Conservation (phyloP, 805 yeast genomes). For the Metschnikowia koreensis region DNA sequence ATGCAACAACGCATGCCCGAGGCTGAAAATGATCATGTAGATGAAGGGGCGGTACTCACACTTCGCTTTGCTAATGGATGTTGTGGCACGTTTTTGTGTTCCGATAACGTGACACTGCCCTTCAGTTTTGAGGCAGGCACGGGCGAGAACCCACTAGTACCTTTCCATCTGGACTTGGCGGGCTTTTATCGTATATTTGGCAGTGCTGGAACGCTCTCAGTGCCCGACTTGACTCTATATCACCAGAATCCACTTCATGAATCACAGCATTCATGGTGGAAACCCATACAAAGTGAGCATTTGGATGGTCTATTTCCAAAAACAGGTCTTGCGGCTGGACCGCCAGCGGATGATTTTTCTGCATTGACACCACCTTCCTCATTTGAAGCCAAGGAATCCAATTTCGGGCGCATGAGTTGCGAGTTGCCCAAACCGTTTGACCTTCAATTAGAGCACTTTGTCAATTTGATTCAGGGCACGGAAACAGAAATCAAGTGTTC, state of each 20-base stretch:
- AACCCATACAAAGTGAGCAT: slow-evolving; percentile 24
- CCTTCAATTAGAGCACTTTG: slow-evolving; percentile 39
- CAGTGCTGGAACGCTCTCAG: slow-evolving; percentile 36
- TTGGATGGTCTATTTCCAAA: slow-evolving; percentile 12
- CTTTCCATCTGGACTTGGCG: slow-evolving; percentile 26
- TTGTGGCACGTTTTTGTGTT: slow-evolving; percentile 41
- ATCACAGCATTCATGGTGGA: slow-evolving; percentile 27
- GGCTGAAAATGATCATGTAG: slow-evolving; percentile 26
- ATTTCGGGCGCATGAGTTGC: slow-evolving; percentile 7
- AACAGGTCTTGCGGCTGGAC: background rate
- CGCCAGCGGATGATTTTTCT: slow-evolving; percentile 7
- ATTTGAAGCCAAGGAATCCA: slow-evolving; percentile 21
- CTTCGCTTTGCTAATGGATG: slow-evolving; percentile 37
- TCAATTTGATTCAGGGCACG: slow-evolving; percentile 30
- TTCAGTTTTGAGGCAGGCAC: slow-evolving; percentile 43
- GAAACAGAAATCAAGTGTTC: slow-evolving; percentile 29
- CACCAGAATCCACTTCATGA: slow-evolving; percentile 27
- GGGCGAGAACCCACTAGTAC: slow-evolving; percentile 44
- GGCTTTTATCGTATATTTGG: slow-evolving; percentile 43
- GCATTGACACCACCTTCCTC: slow-evolving; percentile 33
- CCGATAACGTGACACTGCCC: slow-evolving; percentile 42
- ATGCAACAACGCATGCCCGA: slow-evolving; percentile 28
- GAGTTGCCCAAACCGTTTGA: slow-evolving; percentile 33
- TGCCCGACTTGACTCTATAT: slow-evolving; percentile 40
- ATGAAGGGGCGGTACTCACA: slow-evolving; percentile 44